Conservation (phyloP, 495 filamentous ascomycete genomes). For the Penicillium cinerascens region DNA sequence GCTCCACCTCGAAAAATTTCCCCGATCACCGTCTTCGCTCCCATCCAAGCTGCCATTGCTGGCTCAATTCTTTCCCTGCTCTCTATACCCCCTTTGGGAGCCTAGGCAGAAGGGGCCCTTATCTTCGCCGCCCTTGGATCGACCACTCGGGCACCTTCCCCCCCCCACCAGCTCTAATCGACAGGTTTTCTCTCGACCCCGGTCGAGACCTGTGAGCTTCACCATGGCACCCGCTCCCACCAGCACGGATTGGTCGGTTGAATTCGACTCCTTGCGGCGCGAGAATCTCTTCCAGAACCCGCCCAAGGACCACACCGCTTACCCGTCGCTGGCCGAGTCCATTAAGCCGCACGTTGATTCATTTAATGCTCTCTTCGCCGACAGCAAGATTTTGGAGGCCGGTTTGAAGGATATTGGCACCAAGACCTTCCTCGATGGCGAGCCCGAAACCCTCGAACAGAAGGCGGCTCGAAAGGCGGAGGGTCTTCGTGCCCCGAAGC, state of each 20-base stretch:
- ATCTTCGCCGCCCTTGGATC: not conserved
- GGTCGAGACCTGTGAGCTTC: constrained; percentile 15
- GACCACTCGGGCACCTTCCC: not conserved
- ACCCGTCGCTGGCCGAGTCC: constrained; percentile 77
- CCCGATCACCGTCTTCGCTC: constrained; percentile 26
- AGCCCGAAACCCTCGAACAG: constrained; percentile 43
- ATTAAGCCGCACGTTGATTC: constrained; percentile 89
- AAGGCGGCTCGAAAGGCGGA: constrained; percentile 37
- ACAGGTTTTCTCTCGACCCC: constrained; percentile 16
- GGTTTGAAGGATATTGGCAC: constrained; percentile 85
- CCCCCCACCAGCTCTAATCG: not conserved
- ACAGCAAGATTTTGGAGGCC: constrained; percentile 64
- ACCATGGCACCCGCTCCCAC: constrained; percentile 53
- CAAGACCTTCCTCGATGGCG: constrained; percentile 81
- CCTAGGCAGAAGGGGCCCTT: constrained; percentile 16
- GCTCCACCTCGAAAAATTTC: constrained; percentile 51
- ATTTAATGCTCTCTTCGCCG: constrained; percentile 88
- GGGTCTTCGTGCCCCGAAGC: constrained; percentile 47
- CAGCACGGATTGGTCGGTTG: constrained; percentile 72
- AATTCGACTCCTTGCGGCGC: constrained; percentile 76
- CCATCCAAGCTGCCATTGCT: constrained; percentile 30
- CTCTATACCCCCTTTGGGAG: constrained; percentile 15
- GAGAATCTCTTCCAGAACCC: constrained; percentile 86
- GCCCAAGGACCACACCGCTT: constrained; percentile 81
- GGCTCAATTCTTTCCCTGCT: constrained; percentile 23